Conservation (phyloP, 306 rosid genomes). For the Quillaja saponaria region DNA sequence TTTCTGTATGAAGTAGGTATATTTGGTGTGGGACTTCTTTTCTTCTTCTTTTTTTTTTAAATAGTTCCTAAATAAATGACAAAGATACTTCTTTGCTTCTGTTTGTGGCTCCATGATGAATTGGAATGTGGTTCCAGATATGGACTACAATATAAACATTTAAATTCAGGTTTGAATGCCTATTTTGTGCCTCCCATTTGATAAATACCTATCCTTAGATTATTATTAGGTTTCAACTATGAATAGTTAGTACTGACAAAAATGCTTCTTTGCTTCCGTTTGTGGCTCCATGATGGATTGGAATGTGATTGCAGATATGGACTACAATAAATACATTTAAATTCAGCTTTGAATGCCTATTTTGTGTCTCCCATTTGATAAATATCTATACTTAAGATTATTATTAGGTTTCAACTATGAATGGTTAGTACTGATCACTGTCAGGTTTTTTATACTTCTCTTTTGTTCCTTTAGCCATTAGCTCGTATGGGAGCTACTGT, state of each 20-base stretch:
- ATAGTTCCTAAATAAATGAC: too few species aligned
- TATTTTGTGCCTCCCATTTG: slow-evolving; percentile 3
- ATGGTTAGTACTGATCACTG: slow-evolving; percentile 11
- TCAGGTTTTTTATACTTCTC: slow-evolving; percentile 15
- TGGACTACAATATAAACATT: slow-evolving; percentile 21
- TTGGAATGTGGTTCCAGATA: slow-evolving; percentile 9
- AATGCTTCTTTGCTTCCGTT: too few species aligned
- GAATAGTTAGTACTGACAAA: background rate
- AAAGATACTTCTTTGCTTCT: too few species aligned
- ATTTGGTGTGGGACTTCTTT: too few species aligned
- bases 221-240: slow-evolving; percentile 20
- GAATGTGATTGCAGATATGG: slow-evolving; percentile 18
- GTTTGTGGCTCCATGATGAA: background rate
- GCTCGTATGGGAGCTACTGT: slow-evolving; percentile 93
- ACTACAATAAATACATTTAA: slow-evolving; percentile 21
- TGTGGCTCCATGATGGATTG: background rate
- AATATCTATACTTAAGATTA: background rate
- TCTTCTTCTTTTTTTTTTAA: too few species aligned
- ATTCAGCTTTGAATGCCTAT: slow-evolving; percentile 16
- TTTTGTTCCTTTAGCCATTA: slow-evolving; percentile 63
- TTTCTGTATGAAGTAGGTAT: too few species aligned
- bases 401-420: slow-evolving; percentile 20
- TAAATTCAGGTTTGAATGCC: slow-evolving; percentile 22
- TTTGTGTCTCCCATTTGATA: slow-evolving; percentile 5
- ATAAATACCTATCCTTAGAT: background rate